Evolutionary conservation across 257 asterid genomes (phyloP).

Genomic region (Solanum sejunctum): DNA sequence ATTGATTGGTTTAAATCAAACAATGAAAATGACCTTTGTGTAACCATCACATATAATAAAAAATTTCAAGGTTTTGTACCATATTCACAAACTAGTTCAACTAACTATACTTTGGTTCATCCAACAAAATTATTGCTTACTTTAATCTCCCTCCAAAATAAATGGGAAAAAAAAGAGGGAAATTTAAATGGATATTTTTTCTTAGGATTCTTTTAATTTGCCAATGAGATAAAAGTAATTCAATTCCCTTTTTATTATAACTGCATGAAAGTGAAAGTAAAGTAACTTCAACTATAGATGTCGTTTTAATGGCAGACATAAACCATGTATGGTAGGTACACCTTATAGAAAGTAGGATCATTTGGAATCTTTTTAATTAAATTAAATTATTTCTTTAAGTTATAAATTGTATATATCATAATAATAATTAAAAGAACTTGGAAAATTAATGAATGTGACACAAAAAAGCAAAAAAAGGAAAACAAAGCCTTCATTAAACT

Average conservation of each 20-base stretch:
- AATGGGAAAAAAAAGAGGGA: not conserved
- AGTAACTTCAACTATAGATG: conserved; percentile 29
- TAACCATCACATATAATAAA: not conserved
- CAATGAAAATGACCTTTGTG: not conserved
- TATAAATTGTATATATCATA: not conserved
- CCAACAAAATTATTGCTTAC: not conserved
- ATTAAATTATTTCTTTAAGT: conserved; percentile 17
- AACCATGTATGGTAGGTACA: conserved; percentile 63
- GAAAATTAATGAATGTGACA: conserved; percentile 8
- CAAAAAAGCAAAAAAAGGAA: conserved; percentile 13
- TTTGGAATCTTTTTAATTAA: conserved; percentile 36
- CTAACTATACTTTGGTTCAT: conserved; percentile 5
- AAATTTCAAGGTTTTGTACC: conserved; percentile 1
- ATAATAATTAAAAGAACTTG: conserved; percentile 9
- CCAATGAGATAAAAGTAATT: not conserved
- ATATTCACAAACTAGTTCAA: conserved; percentile 14
- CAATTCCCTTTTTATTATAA: not conserved
- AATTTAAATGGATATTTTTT: not conserved
- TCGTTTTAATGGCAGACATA: conserved; percentile 59
- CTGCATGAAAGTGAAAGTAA: conserved; percentile 27
- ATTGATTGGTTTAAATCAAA: not conserved
- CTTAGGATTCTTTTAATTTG: not conserved
- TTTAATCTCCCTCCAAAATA: not conserved
- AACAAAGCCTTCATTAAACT: conserved; percentile 24
- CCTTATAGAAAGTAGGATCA: conserved; percentile 34